Evolutionary conservation across 208 protist species (phyloP).

Genomic region (Leishmania major): DNA sequence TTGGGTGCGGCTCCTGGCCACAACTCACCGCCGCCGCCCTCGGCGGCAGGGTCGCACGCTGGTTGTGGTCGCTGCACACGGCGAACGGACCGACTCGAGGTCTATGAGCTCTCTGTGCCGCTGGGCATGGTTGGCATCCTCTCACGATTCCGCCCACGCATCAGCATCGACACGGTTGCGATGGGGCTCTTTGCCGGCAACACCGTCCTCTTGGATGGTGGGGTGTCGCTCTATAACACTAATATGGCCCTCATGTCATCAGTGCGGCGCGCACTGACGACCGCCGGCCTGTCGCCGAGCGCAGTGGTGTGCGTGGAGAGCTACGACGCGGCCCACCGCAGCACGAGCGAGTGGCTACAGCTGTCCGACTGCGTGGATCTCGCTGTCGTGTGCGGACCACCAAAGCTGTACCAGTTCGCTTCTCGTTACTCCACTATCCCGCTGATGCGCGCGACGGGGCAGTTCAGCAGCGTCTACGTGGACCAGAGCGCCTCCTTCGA

Average conservation of each 20-base stretch:
- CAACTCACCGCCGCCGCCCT: background rate
- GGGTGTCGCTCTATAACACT: slow-evolving; percentile 42
- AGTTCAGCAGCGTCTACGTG: slow-evolving; percentile 56
- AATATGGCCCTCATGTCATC: slow-evolving; percentile 41
- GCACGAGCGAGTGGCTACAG: slow-evolving; percentile 47
- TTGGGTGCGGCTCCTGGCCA: background rate
- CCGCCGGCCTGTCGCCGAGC: slow-evolving; percentile 36
- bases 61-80: slow-evolving; percentile 19
- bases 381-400: slow-evolving; percentile 54
- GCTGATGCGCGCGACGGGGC: slow-evolving; percentile 51
- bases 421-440: slow-evolving; percentile 42
- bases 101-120: slow-evolving; percentile 51
- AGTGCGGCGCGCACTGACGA: slow-evolving; percentile 35
- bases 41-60: background rate
- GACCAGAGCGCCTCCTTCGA: slow-evolving; percentile 60
- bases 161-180: slow-evolving; percentile 48
- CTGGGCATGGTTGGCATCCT: slow-evolving; percentile 61
- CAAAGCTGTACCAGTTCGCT: slow-evolving; percentile 56
- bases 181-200: slow-evolving; percentile 63
- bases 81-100: slow-evolving; percentile 27
- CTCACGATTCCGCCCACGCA: slow-evolving; percentile 56
- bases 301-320: slow-evolving; percentile 52
- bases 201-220: slow-evolving; percentile 56
- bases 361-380: slow-evolving; percentile 49
- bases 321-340: slow-evolving; percentile 36